Evolutionary conservation across 2,329 filamentous ascomycete species (phyloP).

Genomic region (Fusarium udum): DNA sequence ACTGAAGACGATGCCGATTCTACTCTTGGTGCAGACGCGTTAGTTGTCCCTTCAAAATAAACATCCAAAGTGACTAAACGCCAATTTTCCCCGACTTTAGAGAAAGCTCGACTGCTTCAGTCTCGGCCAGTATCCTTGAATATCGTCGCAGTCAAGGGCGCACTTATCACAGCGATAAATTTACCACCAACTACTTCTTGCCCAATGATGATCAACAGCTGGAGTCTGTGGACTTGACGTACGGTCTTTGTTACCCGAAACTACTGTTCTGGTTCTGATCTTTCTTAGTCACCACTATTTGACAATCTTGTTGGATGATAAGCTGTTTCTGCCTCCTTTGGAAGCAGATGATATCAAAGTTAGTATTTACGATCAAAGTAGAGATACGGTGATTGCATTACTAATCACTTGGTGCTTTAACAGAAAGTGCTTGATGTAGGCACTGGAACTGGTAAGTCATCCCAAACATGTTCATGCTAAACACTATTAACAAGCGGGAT

Average conservation of each 20-base stretch:
- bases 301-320: constrained; percentile 1
- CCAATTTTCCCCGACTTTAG: neutral
- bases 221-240: constrained; percentile 20
- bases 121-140: constrained; percentile 16
- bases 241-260: neutral
- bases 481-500: neutral
- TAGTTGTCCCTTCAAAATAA: neutral
- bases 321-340: constrained; percentile 6
- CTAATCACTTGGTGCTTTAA: neutral
- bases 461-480: fast-evolving
- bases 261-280: neutral
- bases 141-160: constrained; percentile 24
- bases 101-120: constrained; percentile 17
- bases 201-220: constrained; percentile 22
- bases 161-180: constrained; percentile 27
- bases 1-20: neutral
- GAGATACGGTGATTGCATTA: fast-evolving
- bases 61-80: neutral
- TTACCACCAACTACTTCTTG: constrained; percentile 9
- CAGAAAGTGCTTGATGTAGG: constrained; percentile 23
- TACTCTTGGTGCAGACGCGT: neutral
- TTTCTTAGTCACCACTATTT: constrained; percentile 4
- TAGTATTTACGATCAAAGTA: fast-evolving
- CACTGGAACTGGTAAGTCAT: constrained; percentile 13
- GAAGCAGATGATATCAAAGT: neutral